Base-by-base conservation (phyloP, 345 rosid genomes). In the Eutrema heterophyllum region DNA sequence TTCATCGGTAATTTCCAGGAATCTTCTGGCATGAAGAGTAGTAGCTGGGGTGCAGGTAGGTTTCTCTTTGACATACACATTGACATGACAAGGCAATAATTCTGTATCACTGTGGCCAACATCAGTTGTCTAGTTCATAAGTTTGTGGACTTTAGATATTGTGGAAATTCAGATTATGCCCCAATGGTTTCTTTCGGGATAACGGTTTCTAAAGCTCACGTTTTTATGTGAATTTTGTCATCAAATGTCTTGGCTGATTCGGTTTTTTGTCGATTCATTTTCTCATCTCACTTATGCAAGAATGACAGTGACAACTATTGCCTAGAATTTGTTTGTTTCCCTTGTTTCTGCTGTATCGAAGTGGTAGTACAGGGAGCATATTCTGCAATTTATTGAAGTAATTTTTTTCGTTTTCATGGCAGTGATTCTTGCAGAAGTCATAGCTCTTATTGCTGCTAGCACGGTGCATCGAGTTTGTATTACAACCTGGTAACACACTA, bases 11-110 rank as follows among this genome's bases (percentile, higher is more conserved):
- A 66, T 38, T 87, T 86, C 77, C 97, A 92, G 78, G 99, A 89
- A 77, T 71, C 92, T 18, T 73, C 83, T 78, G 91, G 96, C 70
- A 61, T 85, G 77, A 94, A 76, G 85, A 94, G 89, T 60, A 94
- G 89, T 60, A 87, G 97, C 0, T 94, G 96, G 99, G 97, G 96
- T 57, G 86, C 97, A 14, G 97, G 99, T 92, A 67, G 83, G 91
- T 87, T 88, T 63, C 53, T 44, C 67, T 59, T 16, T 36, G 63
- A 6, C 16, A 21, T 59, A 38, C 30, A 10, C 77, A 82, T 86
- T 65, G 89, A 21, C 24, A 21, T 21, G 24, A 1, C 24, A 21
- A 21, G 24, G 24, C 24, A 21, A 21, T 21, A 21, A 21, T 21
- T 57, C 5, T 46, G 26, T 7, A 2, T 59, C 46, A 21, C 41